Conservation (phyloP, 441 rosid species). For the Rhodomyrtus psidioides region DNA sequence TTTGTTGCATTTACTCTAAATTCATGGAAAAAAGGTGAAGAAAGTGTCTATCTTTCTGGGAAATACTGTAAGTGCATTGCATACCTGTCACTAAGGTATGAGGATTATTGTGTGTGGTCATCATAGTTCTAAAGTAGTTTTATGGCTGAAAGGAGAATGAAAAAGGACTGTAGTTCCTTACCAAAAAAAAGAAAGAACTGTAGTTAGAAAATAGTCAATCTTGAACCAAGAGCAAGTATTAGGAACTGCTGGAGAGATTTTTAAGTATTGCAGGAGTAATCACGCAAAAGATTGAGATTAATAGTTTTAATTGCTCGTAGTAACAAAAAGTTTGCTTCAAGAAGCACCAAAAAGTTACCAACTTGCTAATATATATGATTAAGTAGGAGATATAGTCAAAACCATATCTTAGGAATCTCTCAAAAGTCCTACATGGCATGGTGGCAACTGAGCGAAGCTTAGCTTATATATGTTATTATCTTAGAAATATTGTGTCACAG, state of each 20-base stretch:
- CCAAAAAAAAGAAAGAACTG: neutral
- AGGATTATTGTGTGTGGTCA: neutral
- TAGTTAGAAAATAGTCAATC: neutral
- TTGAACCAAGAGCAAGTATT: neutral
- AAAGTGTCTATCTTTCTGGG: neutral
- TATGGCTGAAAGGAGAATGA: neutral
- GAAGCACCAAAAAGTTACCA: neutral
- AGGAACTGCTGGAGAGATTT: neutral
- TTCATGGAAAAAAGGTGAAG: neutral
- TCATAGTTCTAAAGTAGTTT: neutral
- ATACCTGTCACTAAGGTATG: neutral
- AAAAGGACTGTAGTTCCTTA: neutral
- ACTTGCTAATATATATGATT: neutral
- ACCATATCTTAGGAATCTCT: neutral
- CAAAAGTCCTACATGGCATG: neutral
- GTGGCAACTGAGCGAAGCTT: neutral
- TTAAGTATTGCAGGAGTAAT: neutral
- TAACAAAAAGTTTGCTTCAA: neutral
- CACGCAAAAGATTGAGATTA: neutral
- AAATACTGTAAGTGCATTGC: neutral
- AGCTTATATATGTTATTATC: neutral
- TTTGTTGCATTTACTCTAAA: neutral
- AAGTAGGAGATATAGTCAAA: neutral
- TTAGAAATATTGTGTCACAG: neutral
- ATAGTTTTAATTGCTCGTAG: neutral